Percentiles rank a stretch among this genome's conserved stretches.
Evolutionary conservation across 179 eudicot genomes (phyloP).

Genomic region (Kewa caespitosa): DNA sequence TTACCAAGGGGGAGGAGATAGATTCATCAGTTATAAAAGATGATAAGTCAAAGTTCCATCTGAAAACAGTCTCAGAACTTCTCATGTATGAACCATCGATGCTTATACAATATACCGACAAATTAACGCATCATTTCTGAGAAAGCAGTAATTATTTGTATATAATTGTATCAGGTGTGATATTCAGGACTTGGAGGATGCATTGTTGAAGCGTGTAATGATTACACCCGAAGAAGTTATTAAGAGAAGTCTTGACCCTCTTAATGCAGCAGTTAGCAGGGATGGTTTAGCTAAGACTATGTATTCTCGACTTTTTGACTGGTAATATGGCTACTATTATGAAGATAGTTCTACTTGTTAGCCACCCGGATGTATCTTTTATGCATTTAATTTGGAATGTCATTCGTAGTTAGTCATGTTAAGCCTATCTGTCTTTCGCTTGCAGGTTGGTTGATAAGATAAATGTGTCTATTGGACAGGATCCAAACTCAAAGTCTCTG

Average conservation of each 20-base stretch:
- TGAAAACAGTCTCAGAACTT: conserved; percentile 79
- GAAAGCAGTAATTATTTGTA: conserved; percentile 16
- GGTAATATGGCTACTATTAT: conserved; percentile 42
- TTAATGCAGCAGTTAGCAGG: conserved; percentile 78
- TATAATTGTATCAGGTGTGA: conserved; percentile 65
- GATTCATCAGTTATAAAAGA: conserved; percentile 90
- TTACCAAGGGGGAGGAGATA: conserved; percentile 81
- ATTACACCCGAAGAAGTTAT: conserved; percentile 95
- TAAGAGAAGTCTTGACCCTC: conserved; percentile 86
- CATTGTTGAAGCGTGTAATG: conserved; percentile 88
- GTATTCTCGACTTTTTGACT: conserved; percentile 83
- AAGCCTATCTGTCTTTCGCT: conserved; percentile 18
- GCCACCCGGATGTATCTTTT: not conserved
- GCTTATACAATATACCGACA: conserved; percentile 5
- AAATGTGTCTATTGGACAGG: conserved; percentile 93
- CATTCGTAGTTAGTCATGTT: conserved; percentile 17
- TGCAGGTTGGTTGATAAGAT: conserved; percentile 94
- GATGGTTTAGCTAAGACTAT: conserved; percentile 91
- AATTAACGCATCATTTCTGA: conserved; percentile 8
- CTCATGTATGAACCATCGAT: conserved; percentile 59
- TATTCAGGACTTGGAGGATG: conserved; percentile 79
- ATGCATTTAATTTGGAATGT: not conserved
- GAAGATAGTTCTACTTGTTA: conserved; percentile 7
- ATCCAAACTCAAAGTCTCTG: conserved; percentile 71
- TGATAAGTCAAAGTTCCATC: conserved; percentile 85